These are phyloP conservation scores for Globisporangium ultimum DNA, from an alignment of 352 stramenopile species.

Conservation along the genomic window DNA sequence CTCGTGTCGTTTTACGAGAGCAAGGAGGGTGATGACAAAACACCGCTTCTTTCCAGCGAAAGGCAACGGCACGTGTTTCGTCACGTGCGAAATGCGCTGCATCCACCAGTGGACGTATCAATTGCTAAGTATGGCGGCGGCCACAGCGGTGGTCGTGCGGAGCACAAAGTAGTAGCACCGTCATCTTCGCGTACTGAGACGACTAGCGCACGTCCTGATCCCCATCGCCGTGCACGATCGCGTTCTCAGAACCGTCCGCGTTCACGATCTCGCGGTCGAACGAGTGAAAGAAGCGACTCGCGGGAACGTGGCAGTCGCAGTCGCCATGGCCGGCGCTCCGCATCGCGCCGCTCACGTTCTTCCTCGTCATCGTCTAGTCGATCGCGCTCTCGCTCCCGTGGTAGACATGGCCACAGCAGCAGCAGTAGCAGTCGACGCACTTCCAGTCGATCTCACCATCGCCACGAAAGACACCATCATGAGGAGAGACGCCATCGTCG, in stretches of 20 bases:
- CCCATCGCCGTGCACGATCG: neutral
- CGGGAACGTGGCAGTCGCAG: slow-evolving; percentile 17
- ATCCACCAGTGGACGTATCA: slow-evolving; percentile 15
- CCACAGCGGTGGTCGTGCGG: neutral
- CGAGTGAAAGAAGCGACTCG: slow-evolving; percentile 12
- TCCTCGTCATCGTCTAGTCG: slow-evolving; percentile 33
- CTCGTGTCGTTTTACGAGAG: slow-evolving; percentile 10
- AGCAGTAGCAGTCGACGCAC: too few relatives aligned
- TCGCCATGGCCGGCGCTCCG: slow-evolving; percentile 12
- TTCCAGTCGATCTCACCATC: too few relatives aligned
- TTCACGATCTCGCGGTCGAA: neutral
- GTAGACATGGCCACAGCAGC: neutral
- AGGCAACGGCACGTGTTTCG: slow-evolving; percentile 23
- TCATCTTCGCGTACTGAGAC: neutral
- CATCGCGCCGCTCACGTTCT: slow-evolving; percentile 17
- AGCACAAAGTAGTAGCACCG: neutral
- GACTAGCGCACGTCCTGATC: too few relatives aligned
- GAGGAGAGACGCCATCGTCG: too few relatives aligned
- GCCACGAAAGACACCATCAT: too few relatives aligned
- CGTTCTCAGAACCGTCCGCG: neutral
- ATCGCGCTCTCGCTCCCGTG: slow-evolving; percentile 23
- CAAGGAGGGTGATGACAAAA: slow-evolving; percentile 18
- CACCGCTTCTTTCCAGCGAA: slow-evolving; percentile 22
- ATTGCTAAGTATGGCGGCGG: slow-evolving; percentile 14
- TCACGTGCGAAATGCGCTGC: slow-evolving; percentile 13